Percentiles rank a stretch among this genome's conserved stretches.
Evolutionary conservation across 116 monocot genomes (phyloP).

Genomic region (Dioscorea cayenensis): DNA sequence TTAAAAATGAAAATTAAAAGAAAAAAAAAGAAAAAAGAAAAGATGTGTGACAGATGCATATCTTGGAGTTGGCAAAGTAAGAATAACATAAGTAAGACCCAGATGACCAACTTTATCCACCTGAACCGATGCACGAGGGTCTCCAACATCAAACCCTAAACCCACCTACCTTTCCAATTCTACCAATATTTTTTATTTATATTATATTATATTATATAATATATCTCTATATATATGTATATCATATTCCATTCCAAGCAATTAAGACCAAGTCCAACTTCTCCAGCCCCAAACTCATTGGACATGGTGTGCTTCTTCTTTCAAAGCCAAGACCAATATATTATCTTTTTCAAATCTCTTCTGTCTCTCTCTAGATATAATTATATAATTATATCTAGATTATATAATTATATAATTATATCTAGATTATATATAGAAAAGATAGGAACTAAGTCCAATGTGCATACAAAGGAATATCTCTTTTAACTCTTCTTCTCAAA

Average conservation of each 20-base stretch:
- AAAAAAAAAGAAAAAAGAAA: background rate
- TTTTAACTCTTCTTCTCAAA: background rate
- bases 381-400: too few relatives aligned
- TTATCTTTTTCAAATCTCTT: too few relatives aligned
- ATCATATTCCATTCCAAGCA: background rate
- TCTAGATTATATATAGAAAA: too few relatives aligned
- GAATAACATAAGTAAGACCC: background rate
- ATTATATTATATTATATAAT: too few relatives aligned
- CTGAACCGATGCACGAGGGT: background rate
- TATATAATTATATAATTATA: too few relatives aligned
- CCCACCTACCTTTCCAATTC: background rate
- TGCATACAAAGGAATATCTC: slow-evolving; percentile 1
- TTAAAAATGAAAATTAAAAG: background rate
- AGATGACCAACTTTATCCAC: slow-evolving; percentile 6
- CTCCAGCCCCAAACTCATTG: background rate
- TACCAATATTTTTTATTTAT: background rate
- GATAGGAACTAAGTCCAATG: background rate
- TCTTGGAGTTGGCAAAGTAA: background rate
- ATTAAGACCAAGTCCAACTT: background rate
- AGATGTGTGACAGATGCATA: background rate
- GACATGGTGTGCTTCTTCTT: background rate
- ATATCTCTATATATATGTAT: too few relatives aligned
- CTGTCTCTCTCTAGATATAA: background rate
- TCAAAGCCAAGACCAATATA: background rate
- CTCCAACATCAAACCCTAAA: background rate